Evolutionary conservation across 177 flowering plant genomes (phyloP), one percentile per base, ranked within the genome.

Genomic region (Vitis hybrid): DNA sequence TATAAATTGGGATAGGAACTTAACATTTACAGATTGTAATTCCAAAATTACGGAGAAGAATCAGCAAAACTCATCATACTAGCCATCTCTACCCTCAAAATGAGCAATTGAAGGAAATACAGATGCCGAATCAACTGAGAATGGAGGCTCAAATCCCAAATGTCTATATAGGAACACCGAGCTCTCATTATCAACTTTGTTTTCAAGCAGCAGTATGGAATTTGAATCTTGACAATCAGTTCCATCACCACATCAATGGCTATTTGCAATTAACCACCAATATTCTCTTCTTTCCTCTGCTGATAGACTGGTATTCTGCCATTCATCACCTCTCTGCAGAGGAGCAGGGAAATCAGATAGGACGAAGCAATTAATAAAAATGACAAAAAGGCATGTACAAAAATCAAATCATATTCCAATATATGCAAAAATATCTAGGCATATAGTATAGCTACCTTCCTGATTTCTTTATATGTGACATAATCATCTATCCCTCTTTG

Each of bases 291-390:
- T 60, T 81, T 83, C 57, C 79, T 77, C 14, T 71, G 72, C 66
- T 73, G 80, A 60, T 66, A 64, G 5, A 57, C 55, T 21, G 81
- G 74, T 65, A 78, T 82, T 15, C 76, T 76, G 53, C 62, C 79
- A 60, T 80, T 79, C 39, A 80, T 72, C 77, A 85, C 90, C 75
- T 85, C 88, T 76, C 97, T 91, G 89, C 74, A 79, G 14, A 55
- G 18, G 49, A 15, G 61, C 1, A 60, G 61, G 12, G 18, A 33
- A 67, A 60, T 13, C 19, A 48, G 51, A 10, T 62, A 18, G 19
- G 10, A 18, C 10, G 12, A 19, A n/a, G 14, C 12, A n/a, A 63
- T 49, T 7, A 0, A 39, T 1, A 39, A 7, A 39, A 5, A 7
- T 39, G 8, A 22, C 31, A 60, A 65, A 65, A 56, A 56, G 11